phyloP scores from a whole-genome alignment of 495 filamentous ascomycete species.

The Delitschia confertaspora region DNA sequence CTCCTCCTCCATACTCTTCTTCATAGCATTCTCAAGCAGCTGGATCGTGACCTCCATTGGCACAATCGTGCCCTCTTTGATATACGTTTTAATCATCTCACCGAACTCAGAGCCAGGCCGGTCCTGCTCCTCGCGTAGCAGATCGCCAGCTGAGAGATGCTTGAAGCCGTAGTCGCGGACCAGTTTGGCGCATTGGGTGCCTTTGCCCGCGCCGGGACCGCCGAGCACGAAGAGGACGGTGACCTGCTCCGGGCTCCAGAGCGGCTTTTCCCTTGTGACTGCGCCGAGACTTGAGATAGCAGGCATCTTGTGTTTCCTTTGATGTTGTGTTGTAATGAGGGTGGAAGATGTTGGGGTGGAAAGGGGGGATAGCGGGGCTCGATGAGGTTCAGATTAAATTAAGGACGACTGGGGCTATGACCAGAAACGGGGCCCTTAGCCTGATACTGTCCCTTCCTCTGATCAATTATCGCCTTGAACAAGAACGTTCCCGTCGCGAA shows the following conservation, averaged over 20 bases:
- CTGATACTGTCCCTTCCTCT: constrained; percentile 41
- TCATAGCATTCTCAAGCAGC: constrained; percentile 88
- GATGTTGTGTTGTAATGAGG: constrained; percentile 11
- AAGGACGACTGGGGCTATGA: constrained; percentile 23
- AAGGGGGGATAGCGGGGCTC: constrained; percentile 9
- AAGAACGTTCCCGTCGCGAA: constrained; percentile 48
- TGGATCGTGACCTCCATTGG: constrained; percentile 98
- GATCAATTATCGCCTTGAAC: constrained; percentile 55
- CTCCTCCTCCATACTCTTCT: constrained; percentile 43
- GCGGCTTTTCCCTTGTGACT: constrained; percentile 49
- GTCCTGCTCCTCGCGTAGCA: constrained; percentile 87
- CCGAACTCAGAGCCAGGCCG: constrained; percentile 79
- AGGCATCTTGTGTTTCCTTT: constrained; percentile 30
- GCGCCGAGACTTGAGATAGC: constrained; percentile 44
- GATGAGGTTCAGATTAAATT: no score
- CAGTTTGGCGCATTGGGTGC: constrained; percentile 81
- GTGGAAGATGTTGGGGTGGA: constrained; percentile 17
- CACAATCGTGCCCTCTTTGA: constrained; percentile 88
- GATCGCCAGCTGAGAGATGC: constrained; percentile 87
- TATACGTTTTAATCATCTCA: constrained; percentile 78
- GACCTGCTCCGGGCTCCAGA: constrained; percentile 70
- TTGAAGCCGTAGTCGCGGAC: constrained; percentile 85
- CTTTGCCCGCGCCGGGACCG: constrained; percentile 70
- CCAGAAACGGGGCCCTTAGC: constrained; percentile 9
- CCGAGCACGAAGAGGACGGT: constrained; percentile 84